phyloP scores from a whole-genome alignment of 768 basidiomycete genomes.

The Collybia mongolica region DNA sequence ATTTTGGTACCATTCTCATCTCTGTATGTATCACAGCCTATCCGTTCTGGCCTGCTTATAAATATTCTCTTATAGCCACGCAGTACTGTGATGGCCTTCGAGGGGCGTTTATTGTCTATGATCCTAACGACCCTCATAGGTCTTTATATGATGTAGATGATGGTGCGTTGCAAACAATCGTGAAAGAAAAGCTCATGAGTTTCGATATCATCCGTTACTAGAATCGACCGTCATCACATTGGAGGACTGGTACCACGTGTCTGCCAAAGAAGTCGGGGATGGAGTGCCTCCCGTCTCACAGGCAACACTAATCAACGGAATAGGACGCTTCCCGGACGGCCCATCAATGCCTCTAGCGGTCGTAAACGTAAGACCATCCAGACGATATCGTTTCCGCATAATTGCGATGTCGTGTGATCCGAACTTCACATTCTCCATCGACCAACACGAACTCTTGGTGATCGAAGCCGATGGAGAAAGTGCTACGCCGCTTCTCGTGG shows the following conservation, averaged over 20 bases:
- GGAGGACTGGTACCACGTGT: conserved; percentile 32
- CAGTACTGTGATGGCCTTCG: conserved; percentile 60
- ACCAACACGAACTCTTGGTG: conserved; percentile 44
- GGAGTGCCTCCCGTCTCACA: background rate
- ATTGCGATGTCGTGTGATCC: conserved; percentile 31
- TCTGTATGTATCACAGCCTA: conserved; percentile 3
- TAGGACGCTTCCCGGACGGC: conserved; percentile 30
- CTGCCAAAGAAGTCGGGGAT: background rate
- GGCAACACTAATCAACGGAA: conserved; percentile 34
- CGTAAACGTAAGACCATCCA: conserved; percentile 28
- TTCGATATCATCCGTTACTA: background rate
- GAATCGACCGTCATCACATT: conserved; percentile 41
- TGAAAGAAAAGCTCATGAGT: background rate
- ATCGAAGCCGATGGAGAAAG: conserved; percentile 52
- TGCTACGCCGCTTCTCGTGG: conserved; percentile 38
- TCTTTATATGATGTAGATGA: conserved; percentile 1
- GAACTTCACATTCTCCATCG: conserved; percentile 41
- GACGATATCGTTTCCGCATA: conserved; percentile 37
- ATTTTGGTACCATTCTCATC: conserved; percentile 13
- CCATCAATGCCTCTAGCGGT: conserved; percentile 25
- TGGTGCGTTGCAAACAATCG: background rate
- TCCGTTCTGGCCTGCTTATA: background rate
- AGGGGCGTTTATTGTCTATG: conserved; percentile 46
- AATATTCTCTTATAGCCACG: conserved; percentile 22
- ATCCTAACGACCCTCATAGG: conserved; percentile 13